phyloP scores from a whole-genome alignment of 2,329 filamentous ascomycete genomes.

The Aureobasidium musti region DNA sequence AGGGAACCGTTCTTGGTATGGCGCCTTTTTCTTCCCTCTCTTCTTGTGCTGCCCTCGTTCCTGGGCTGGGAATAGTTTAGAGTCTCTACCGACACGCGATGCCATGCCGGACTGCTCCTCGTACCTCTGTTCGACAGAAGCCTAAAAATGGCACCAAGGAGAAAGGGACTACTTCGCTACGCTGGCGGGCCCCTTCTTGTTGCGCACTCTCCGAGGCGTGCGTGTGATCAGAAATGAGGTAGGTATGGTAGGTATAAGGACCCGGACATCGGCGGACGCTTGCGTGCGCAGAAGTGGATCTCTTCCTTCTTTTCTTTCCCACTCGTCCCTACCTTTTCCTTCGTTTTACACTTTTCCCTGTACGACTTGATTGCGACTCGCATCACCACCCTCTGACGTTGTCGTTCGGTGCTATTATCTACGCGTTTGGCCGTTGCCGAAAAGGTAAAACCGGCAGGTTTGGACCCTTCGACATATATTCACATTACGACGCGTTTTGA shows the following conservation, averaged over 20 bases:
- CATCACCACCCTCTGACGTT: slow-evolving; percentile 27
- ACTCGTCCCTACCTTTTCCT: neutral
- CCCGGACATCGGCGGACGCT: slow-evolving; percentile 25
- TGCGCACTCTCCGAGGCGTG: neutral
- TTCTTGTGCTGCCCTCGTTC: neutral
- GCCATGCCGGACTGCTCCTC: slow-evolving; percentile 8
- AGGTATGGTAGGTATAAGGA: slow-evolving; percentile 14
- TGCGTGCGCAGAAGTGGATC: slow-evolving; percentile 19
- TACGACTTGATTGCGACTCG: neutral
- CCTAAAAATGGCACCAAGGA: slow-evolving; percentile 3
- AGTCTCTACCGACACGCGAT: neutral
- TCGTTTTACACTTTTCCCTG: slow-evolving; percentile 18
- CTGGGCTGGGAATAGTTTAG: slow-evolving; percentile 1
- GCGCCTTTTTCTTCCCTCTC: neutral
- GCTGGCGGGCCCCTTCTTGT: neutral
- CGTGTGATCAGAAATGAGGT: slow-evolving; percentile 23
- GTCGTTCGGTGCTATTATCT: slow-evolving; percentile 23
- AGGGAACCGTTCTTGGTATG: slow-evolving; percentile 14
- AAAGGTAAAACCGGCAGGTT: slow-evolving; percentile 10
- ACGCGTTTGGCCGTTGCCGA: slow-evolving; percentile 15
- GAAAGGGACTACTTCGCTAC: neutral
- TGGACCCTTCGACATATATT: slow-evolving; percentile 6
- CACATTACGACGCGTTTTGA: neutral
- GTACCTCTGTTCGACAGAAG: slow-evolving; percentile 26
- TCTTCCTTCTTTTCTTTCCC: neutral